Percentiles rank a stretch among this genome's conserved stretches.
Evolutionary conservation across 176 grass and related monocot genomes (phyloP).

Genomic region (Raddia guianensis): DNA sequence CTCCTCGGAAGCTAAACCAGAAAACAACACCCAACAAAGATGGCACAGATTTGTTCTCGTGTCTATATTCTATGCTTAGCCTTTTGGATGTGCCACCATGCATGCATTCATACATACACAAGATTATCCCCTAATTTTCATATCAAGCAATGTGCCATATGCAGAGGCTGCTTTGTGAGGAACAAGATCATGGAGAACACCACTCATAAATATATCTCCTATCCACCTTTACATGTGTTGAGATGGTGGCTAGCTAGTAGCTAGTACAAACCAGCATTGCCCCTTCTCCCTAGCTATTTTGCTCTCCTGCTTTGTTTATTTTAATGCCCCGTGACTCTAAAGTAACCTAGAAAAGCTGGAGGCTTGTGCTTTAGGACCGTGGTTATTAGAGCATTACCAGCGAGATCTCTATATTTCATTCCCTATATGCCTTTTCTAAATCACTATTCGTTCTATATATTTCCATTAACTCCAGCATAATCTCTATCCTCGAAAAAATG

Average conservation of each 20-base stretch:
- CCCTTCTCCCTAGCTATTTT: slow-evolving; percentile 5
- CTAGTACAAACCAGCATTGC: slow-evolving; percentile 13
- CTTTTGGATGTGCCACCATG: slow-evolving; percentile 39
- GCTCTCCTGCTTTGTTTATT: not conserved
- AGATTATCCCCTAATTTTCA: slow-evolving; percentile 39
- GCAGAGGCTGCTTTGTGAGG: slow-evolving; percentile 24
- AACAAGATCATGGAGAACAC: slow-evolving; percentile 31
- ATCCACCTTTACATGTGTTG: slow-evolving; percentile 20
- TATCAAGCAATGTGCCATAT: slow-evolving; percentile 37
- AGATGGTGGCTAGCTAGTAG: slow-evolving; percentile 35
- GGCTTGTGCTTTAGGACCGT: slow-evolving; percentile 31
- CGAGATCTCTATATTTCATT: no score
- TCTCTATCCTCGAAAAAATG: no score
- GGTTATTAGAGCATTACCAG: not conserved
- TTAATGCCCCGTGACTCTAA: slow-evolving; percentile 45
- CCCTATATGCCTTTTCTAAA: no score
- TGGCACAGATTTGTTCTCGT: slow-evolving; percentile 36
- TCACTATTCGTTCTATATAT: no score
- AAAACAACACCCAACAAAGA: slow-evolving; percentile 36
- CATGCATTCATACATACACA: slow-evolving; percentile 22
- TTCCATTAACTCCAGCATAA: no score
- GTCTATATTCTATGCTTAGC: slow-evolving; percentile 20
- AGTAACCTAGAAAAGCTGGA: slow-evolving; percentile 23
- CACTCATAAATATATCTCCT: slow-evolving; percentile 22
- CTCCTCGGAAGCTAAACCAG: slow-evolving; percentile 36